Evolutionary conservation across 495 filamentous ascomycete genomes (phyloP), one percentile per base, ranked within the genome.

Genomic region (Penicillium silybi): DNA sequence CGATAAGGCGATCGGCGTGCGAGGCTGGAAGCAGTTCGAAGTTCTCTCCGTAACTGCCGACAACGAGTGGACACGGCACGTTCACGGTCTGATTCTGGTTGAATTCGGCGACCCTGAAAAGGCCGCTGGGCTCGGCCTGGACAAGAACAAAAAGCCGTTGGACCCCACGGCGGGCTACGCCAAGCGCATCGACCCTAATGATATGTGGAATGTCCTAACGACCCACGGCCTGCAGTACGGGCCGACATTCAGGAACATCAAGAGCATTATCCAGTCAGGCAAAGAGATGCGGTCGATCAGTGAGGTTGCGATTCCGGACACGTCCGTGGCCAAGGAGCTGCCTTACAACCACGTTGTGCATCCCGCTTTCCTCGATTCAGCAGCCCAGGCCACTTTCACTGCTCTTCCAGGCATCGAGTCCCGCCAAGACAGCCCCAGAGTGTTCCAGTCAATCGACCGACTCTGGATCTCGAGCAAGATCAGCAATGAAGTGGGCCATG

Each of bases 391-490:
- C 22, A 26, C 42, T 2, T 44, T 27, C 23, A 27, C 42, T 23
- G 42, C 42, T 44, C 42, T 44, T 16, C 42, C 42, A 8, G 42
- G 42, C 13, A 29, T 17, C 4, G 42, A 26, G n/a, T 27, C 11
- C 22, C 42, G 42, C n/a, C 22, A 44, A 17, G 25, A 26, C 17
- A 17, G 19, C 5, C 22, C 42, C 23, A 44, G 25, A 29, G 42
- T 44, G 3, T 29, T 29, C 42, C 42, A 29, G 42, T 44, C 42
- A 8, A 29, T 44, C 17, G 42, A 44, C 10, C 22, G 42, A 13
- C 17, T 44, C 13, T 44, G 42, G 42, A 29, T 44, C 17, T 44
- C 42, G 10, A 44, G 42, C 42, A 44, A 44, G 2, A 44, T 44
- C 25, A 44, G 42, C 42, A 26, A 22, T n/a, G 10, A 44, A 11